Conservation (phyloP, 1,284 basidiomycete species). For the Cutaneotrichosporon curvatum region DNA sequence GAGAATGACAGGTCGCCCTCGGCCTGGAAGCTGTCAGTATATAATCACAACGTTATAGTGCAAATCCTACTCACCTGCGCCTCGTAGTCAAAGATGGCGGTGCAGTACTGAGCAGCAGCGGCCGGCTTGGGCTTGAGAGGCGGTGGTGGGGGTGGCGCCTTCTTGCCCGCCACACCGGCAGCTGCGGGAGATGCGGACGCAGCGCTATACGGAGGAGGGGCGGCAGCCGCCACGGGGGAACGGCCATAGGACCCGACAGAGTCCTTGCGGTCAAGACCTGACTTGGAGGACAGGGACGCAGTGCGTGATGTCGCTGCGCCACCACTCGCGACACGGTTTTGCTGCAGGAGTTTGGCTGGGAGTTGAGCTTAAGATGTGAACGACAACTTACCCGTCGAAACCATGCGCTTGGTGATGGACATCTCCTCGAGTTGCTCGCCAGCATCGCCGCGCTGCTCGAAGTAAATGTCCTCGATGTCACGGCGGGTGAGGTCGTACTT, state of each 20-base stretch:
- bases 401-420: slow-evolving; percentile 68
- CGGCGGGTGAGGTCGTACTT: slow-evolving; percentile 69
- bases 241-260: slow-evolving; percentile 42
- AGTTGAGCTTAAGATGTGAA: background rate
- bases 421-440: slow-evolving; percentile 68
- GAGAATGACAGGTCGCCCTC: slow-evolving; percentile 89
- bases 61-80: slow-evolving; percentile 57
- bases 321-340: slow-evolving; percentile 5
- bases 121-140: slow-evolving; percentile 72
- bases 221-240: slow-evolving; percentile 18
- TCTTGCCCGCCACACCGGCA: slow-evolving; percentile 53
- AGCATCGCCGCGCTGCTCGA: slow-evolving; percentile 70
- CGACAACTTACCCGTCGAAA: slow-evolving; percentile 63
- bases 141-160: slow-evolving; percentile 78
- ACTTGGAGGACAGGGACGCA: slow-evolving; percentile 45
- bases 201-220: slow-evolving; percentile 45
- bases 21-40: slow-evolving; percentile 52
- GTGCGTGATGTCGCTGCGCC: slow-evolving; percentile 25
- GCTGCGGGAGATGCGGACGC: slow-evolving; percentile 18
- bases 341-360: slow-evolving; percentile 26
- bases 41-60: background rate
- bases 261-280: slow-evolving; percentile 42
- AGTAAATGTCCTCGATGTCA: slow-evolving; percentile 72
- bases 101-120: slow-evolving; percentile 62
- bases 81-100: slow-evolving; percentile 90